These are phyloP conservation scores for Solanum infundibuliforme DNA, from an alignment of 257 asterid species.

Conservation along the genomic window DNA sequence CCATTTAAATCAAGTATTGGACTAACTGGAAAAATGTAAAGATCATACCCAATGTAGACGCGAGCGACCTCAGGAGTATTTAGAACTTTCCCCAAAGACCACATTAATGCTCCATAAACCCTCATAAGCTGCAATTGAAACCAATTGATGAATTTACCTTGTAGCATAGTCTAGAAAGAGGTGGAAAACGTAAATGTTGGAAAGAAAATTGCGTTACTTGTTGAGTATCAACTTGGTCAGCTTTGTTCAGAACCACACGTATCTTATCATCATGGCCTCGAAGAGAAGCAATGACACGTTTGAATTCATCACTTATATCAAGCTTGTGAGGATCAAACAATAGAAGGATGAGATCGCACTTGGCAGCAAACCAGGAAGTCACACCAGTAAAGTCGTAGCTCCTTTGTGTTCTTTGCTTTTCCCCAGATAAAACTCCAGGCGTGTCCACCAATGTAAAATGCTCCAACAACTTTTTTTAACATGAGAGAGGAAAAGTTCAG, in stretches of 20 bases:
- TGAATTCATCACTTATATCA: conserved; percentile 92
- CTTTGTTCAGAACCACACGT: conserved; percentile 92
- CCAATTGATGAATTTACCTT: conserved; percentile 1
- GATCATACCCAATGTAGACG: conserved; percentile 83
- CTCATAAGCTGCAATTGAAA: conserved; percentile 70
- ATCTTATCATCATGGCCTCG: conserved; percentile 97
- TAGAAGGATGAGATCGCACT: conserved; percentile 83
- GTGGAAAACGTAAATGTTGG: neutral
- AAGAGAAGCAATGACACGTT: conserved; percentile 80
- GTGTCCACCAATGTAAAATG: conserved; percentile 92
- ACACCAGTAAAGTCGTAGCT: conserved; percentile 97
- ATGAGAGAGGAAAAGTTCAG: conserved; percentile 5
- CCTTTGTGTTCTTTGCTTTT: conserved; percentile 92
- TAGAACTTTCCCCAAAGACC: conserved; percentile 96
- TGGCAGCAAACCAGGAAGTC: conserved; percentile 94
- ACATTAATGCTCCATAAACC: conserved; percentile 96
- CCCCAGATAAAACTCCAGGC: conserved; percentile 96
- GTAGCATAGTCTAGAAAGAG: neutral
- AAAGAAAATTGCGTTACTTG: conserved; percentile 37
- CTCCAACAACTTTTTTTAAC: conserved; percentile 61
- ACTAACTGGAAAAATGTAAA: neutral
- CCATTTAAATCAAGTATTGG: neutral
- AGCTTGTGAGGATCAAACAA: conserved; percentile 96
- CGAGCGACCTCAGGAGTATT: conserved; percentile 93
- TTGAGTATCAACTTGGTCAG: conserved; percentile 95